Base-by-base conservation (phyloP, 2,329 filamentous ascomycete species). In the Falciphora oryzae region DNA sequence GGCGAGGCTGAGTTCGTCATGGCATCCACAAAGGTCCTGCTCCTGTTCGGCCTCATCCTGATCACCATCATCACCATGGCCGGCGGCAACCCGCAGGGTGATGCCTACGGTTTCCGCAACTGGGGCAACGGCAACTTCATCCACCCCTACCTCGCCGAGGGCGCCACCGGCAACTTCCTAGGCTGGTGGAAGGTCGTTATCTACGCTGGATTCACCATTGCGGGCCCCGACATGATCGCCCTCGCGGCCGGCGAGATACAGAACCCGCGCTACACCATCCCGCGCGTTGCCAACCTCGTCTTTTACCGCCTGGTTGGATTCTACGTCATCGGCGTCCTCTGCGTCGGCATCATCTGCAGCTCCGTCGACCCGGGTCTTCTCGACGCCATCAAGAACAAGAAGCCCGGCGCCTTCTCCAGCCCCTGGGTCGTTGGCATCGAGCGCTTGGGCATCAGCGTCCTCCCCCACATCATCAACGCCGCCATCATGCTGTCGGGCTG, bases 221-320 rank as follows among this genome's bases (percentile, higher is more conserved):
- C 61, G 6, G 61, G 61, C 8, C 65, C 65, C 14, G 65, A 67
- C 59, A 62, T 66, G 63, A 61, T 68, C 62, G 64, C 63, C 53
- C 59, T 67, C n/a, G 60, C 90, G 0, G 89, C 92, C 44, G 90
- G 88, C 63, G 89, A 93, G 76, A 89, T 90, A 0, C 88, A 92
- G 77, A 93, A 93, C 77, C 91, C 91, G 0, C 86, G 90, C 73
- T 86, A 85, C 74, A 90, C 87, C 22, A 88, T 94, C 67, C 91
- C 91, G 8, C 85, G 87, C 66, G 90, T 90, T 63, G 93, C 93
- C 80, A 89, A 87, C 74, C 82, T 92, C 62, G 93, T 90, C 69
- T 93, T 93, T 76, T 93, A 85, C 79, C 90, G 91, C 65, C 93
- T 94, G 74, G 77, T 92, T 69, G 80, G 93, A 78, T 94, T 94